Evolutionary conservation across 2,329 filamentous ascomycete species (phyloP).

Genomic region (Xylariomycetidae sp.): DNA sequence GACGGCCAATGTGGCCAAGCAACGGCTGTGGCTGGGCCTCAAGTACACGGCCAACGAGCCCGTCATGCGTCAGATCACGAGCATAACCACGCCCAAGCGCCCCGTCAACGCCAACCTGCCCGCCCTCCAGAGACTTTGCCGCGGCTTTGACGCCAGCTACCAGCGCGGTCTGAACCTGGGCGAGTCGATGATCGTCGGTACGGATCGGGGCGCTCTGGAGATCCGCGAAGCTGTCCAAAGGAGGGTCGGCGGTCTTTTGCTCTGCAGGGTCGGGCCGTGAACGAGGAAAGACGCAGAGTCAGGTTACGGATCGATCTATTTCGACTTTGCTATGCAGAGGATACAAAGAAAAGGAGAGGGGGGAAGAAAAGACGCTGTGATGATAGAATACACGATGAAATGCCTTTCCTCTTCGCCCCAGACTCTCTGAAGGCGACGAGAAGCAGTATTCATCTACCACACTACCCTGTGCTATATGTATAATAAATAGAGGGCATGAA

Average conservation of each 20-base stretch:
- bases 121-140: constrained; percentile 60
- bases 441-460: too few relatives aligned
- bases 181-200: constrained; percentile 77
- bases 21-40: constrained; percentile 81
- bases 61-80: constrained; percentile 62
- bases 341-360: constrained; percentile 11
- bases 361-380: neutral
- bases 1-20: constrained; percentile 63
- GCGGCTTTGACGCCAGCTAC: constrained; percentile 61
- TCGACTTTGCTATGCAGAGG: neutral
- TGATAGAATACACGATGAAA: too few relatives aligned
- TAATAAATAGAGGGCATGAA: too few relatives aligned
- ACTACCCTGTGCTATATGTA: too few relatives aligned
- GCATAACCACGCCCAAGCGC: constrained; percentile 72
- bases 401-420: too few relatives aligned
- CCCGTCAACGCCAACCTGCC: constrained; percentile 60
- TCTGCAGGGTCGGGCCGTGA: constrained; percentile 58
- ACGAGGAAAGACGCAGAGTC: too few relatives aligned
- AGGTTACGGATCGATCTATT: too few relatives aligned
- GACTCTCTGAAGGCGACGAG: too few relatives aligned
- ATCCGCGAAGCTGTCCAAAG: constrained; percentile 75
- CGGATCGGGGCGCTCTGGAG: constrained; percentile 75
- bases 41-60: constrained; percentile 86
- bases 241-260: constrained; percentile 72
- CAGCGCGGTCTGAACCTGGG: constrained; percentile 68